Percentiles rank a stretch among this genome's conserved stretches.
phyloP scores from a whole-genome alignment of 2,329 filamentous ascomycete genomes.

The Didymella segeticola region DNA sequence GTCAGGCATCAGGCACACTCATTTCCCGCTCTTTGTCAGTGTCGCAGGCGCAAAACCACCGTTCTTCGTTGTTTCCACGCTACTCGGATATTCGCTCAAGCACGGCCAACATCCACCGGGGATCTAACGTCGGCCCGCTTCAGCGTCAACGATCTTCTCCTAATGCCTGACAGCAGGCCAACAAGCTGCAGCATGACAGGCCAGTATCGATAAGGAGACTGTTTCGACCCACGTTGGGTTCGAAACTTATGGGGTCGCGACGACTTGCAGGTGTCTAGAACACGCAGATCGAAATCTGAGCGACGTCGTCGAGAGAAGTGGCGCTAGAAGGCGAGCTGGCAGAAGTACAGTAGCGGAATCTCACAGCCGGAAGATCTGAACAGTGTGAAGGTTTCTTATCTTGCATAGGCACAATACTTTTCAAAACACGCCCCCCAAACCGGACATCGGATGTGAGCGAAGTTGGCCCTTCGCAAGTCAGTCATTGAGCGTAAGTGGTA shows the following conservation, averaged over 20 bases:
- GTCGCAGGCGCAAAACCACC: slow-evolving; percentile 6
- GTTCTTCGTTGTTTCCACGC: not conserved
- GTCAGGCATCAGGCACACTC: slow-evolving; percentile 4
- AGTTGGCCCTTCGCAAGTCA: not conserved
- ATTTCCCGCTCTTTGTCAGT: slow-evolving; percentile 1
- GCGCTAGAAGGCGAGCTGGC: slow-evolving; percentile 8
- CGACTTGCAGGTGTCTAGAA: slow-evolving; percentile 18
- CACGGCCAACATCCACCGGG: slow-evolving; percentile 12
- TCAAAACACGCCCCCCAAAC: not conserved
- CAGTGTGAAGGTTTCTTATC: slow-evolving; percentile 7
- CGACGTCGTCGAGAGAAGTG: slow-evolving; percentile 14
- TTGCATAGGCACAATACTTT: not conserved
- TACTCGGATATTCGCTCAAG: slow-evolving; percentile 8
- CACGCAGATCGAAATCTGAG: slow-evolving; percentile 12
- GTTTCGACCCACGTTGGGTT: slow-evolving; percentile 9
- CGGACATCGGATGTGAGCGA: not conserved
- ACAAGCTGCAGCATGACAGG: slow-evolving; percentile 9
- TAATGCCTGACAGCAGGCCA: not conserved
- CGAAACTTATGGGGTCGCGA: slow-evolving; percentile 14
- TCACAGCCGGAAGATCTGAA: not conserved
- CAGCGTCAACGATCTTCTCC: slow-evolving; percentile 7
- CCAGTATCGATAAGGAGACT: slow-evolving; percentile 14
- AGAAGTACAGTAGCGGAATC: not conserved
- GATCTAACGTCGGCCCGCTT: slow-evolving; percentile 15
- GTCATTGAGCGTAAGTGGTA: not conserved